A percentile compares a stretch with the other conserved stretches of the same genome.
Conservation (phyloP, 345 rosid species). For the Aquilaria sinensis region DNA sequence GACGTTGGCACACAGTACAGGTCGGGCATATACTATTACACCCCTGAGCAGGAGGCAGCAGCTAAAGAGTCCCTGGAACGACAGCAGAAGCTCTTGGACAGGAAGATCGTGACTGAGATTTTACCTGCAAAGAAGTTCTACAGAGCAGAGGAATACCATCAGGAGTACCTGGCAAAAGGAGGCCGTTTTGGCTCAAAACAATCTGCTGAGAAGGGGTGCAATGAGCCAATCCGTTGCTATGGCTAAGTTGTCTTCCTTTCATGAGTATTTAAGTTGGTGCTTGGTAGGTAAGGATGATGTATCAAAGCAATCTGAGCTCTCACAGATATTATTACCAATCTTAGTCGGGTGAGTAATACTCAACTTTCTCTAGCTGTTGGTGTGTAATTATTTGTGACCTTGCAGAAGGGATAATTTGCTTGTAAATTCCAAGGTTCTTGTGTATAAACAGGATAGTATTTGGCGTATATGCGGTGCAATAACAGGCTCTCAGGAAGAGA, state of each 20-base stretch:
- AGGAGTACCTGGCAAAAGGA: conserved; percentile 88
- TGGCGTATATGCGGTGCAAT: too few relatives aligned
- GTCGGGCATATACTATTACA: conserved; percentile 76
- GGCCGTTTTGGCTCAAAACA: conserved; percentile 77
- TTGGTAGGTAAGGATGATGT: conserved; percentile 8
- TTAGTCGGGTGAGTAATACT: too few relatives aligned
- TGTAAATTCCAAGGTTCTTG: too few relatives aligned
- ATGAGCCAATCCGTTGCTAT: conserved; percentile 85
- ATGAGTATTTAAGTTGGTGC: too few relatives aligned
- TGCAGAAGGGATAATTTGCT: too few relatives aligned
- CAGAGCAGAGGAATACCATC: conserved; percentile 88
- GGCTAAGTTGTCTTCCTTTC: conserved; percentile 33
- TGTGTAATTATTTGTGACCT: too few relatives aligned
- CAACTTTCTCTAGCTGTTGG: too few relatives aligned
- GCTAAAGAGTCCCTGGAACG: conserved; percentile 61
- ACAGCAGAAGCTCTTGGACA: conserved; percentile 51
- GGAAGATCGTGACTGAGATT: conserved; percentile 76
- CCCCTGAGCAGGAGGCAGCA: conserved; percentile 78
- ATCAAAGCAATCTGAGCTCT: too few relatives aligned
- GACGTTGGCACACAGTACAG: conserved; percentile 94
- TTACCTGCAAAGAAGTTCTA: conserved; percentile 89
- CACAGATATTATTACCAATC: too few relatives aligned
- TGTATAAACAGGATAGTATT: too few relatives aligned
- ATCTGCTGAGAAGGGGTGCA: conserved; percentile 80
- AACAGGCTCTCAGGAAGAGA: too few relatives aligned